phyloP scores from a whole-genome alignment of 345 rosid genomes.

The Brassica juncea region DNA sequence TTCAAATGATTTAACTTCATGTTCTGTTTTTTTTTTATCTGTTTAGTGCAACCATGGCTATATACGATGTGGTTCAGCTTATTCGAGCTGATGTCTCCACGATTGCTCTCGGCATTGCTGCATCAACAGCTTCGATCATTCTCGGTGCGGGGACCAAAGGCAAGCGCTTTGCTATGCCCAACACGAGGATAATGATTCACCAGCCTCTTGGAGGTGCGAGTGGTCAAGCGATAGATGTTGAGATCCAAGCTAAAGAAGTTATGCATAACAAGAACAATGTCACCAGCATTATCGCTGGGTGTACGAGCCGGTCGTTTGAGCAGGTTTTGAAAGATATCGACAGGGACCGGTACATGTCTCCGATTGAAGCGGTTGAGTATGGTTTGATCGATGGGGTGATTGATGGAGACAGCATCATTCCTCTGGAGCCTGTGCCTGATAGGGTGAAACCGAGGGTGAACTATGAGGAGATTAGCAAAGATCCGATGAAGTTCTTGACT shows the following conservation, averaged over 20 bases:
- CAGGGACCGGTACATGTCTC: conserved; percentile 89
- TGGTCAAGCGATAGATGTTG: conserved; percentile 84
- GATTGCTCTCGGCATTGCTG: conserved; percentile 80
- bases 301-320: conserved; percentile 73
- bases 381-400: conserved; percentile 92
- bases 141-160: conserved; percentile 97
- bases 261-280: conserved; percentile 80
- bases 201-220: conserved; percentile 95
- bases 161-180: conserved; percentile 95
- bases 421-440: conserved; percentile 81
- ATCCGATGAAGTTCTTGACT: conserved; percentile 78
- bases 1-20: conserved; percentile 6
- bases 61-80: conserved; percentile 85
- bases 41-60: conserved; percentile 94
- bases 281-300: conserved; percentile 65
- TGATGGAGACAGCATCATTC: conserved; percentile 85
- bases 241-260: conserved; percentile 83
- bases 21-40: not conserved
- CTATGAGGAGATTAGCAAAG: conserved; percentile 62
- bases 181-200: conserved; percentile 89
- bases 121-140: conserved; percentile 86
- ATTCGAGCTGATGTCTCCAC: conserved; percentile 94
- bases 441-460: conserved; percentile 62
- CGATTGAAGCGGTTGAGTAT: conserved; percentile 89
- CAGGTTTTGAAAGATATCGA: conserved; percentile 81